Evolutionary conservation across 257 asterid species (phyloP).

Genomic region (Solanum sitiens): DNA sequence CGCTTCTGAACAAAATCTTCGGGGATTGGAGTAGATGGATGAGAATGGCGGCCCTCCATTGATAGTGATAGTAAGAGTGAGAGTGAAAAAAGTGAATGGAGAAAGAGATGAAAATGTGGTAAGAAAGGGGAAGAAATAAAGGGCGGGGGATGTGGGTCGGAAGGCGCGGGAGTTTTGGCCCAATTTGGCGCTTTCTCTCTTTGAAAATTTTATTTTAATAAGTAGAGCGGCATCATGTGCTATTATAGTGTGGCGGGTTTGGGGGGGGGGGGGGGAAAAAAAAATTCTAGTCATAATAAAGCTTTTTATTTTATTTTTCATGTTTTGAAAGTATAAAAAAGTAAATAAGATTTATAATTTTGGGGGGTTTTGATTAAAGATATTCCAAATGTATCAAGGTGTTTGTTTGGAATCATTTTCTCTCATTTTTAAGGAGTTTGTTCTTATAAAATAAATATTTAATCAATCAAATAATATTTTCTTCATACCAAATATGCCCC

Average conservation of each 20-base stretch:
- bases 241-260: neutral
- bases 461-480: neutral
- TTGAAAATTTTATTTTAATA: neutral
- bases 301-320: neutral
- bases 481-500: too few species aligned
- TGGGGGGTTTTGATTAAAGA: too few species aligned
- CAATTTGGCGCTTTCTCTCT: slow-evolving; percentile 60
- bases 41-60: slow-evolving; percentile 65
- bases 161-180: slow-evolving; percentile 50
- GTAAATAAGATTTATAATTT: too few species aligned
- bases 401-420: too few species aligned
- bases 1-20: slow-evolving; percentile 33
- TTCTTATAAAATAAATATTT: too few species aligned
- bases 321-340: too few species aligned
- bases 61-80: neutral
- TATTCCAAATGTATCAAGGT: neutral
- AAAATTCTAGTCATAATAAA: neutral
- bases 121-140: slow-evolving; percentile 25
- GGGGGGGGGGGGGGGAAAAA: too few species aligned
- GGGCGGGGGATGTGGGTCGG: slow-evolving; percentile 28
- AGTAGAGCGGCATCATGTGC: neutral
- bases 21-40: slow-evolving; percentile 66
- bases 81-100: neutral
- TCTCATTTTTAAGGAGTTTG: neutral
- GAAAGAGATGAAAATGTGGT: neutral